Base-by-base conservation (phyloP, 2,329 filamentous ascomycete genomes). In the Ceratocystis alfenasii region DNA sequence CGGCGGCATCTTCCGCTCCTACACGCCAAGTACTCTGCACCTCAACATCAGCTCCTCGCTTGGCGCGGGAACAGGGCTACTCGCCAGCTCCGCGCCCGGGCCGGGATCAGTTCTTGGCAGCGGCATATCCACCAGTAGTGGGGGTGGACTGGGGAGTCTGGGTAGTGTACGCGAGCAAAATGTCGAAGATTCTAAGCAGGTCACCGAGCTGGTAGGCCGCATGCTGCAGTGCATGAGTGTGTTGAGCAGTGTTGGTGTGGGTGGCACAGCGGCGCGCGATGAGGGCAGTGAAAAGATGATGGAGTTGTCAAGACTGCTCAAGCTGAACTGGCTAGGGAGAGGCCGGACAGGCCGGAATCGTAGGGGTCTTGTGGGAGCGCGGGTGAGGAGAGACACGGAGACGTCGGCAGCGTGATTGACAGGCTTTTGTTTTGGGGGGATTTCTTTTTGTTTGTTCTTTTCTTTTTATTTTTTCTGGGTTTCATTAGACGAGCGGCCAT, bases 141-240 rank as follows among this genome's bases (percentile, higher is more conserved):
- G 30, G 1, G 46, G 50, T 45, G 8, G 45, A 1, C 4, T 12
- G 4, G 61, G 33, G 10, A n/a, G 46, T 7, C 44, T 63, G 10
- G 36, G 63, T 65, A 78, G 77, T 68, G 73, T 80, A 62, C 79
- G 80, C 66, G 80, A 85, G 71, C 81, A 84, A 71, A 84, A 84
- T 72, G 77, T 84, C 15, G 83, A 87, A 73, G 83, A 88, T 71
- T 87, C 85, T 62, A 83, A 90, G 73, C 85, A 94, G 72, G 85
- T 97, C 65, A 96, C 94, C 0, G 92, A 97, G 70, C 96, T 93
- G 70, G 92, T 96, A 0, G 94, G 91, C 0, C 81, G 93, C 63
- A 95, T 99, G 90, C 79, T 99, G 69, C 94, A 99, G 77, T 99
- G 94, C 75, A 87, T 97, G 75, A 93, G 88, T 73, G 91, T 99